These are phyloP conservation scores for Amanita rimosa DNA, from an alignment of 768 basidiomycete genomes.

Conservation along the genomic window DNA sequence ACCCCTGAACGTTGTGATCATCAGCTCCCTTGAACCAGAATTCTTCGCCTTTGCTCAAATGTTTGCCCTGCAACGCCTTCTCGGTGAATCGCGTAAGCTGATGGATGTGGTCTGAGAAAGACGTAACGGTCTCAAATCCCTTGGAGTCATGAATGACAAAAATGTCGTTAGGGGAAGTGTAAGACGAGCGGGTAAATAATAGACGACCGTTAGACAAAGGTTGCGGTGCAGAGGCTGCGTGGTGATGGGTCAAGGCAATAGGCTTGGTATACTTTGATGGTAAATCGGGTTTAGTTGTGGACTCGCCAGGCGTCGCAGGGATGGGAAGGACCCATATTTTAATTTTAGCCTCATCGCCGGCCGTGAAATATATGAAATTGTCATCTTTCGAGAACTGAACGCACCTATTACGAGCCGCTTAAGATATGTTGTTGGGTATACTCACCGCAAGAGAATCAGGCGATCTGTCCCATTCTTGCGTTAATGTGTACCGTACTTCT, in stretches of 20 bases:
- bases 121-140: slow-evolving; percentile 24
- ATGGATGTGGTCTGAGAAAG: slow-evolving; percentile 25
- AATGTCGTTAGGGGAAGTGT: slow-evolving; percentile 73
- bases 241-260: slow-evolving; percentile 42
- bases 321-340: slow-evolving; percentile 66
- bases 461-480: slow-evolving; percentile 81
- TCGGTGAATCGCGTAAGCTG: slow-evolving; percentile 60
- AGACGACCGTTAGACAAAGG: slow-evolving; percentile 48
- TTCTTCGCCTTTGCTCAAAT: slow-evolving; percentile 55
- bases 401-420: not conserved
- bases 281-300: slow-evolving; percentile 41
- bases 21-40: slow-evolving; percentile 87
- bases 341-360: slow-evolving; percentile 66
- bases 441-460: slow-evolving; percentile 50
- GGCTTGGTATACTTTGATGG: slow-evolving; percentile 39
- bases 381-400: slow-evolving; percentile 67
- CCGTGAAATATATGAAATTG: slow-evolving; percentile 56
- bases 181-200: slow-evolving; percentile 61
- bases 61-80: slow-evolving; percentile 42
- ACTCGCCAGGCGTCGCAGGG: slow-evolving; percentile 45
- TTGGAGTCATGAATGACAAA: slow-evolving; percentile 47
- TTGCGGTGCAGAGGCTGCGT: slow-evolving; percentile 52
- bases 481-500: slow-evolving; percentile 60
- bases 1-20: slow-evolving; percentile 71
- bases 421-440: not conserved